Base-by-base conservation (phyloP, 805 yeast genomes). In the Priceomyces carsonii region DNA sequence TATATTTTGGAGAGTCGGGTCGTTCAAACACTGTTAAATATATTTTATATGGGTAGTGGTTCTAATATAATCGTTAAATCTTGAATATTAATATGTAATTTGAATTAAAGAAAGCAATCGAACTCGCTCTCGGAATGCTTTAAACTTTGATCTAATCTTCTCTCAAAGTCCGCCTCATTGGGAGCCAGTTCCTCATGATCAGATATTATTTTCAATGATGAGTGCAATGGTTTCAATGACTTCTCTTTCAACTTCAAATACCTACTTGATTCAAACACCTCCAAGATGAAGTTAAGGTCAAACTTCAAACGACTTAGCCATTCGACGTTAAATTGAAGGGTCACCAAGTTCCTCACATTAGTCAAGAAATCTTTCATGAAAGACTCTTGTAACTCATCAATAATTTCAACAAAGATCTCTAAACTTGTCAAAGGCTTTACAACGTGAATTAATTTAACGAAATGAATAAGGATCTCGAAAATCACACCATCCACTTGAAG, bases 401-500 rank as follows among this genome's bases (percentile, higher is more conserved):
- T 52, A 5, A 68, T 58, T 15, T 49, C 58, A 9, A 56, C 48
- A 33, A 68, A 68, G 5, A 64, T 60, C 9, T 57, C 64, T 5
- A 42, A 40, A 12, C 61, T 64, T 1, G 72, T 66, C 13, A 68
- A 53, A 9, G 74, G 74, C 39, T 64, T 65, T 18, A 68, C 55
- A 12, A 53, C 57, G 33, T 67, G 61, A 4, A 64, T 59, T 24
- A 68, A 46, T 42, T 61, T 65, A 9, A 68, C 73, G 45, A 66
- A 66, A 44, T 66, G 72, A 19, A 66, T 50, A 33, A 68, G 51
- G 4, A 61, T 50, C 27, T 60, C 67, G 45, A 63, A 68, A 10
- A 66, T 56, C 29, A 65, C 66, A 2, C 67, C 67, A 39, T 68
- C 71, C 7, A 68, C 55, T 19, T 50, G 44, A 13, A 63, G 33